A percentile compares a stretch with the other conserved stretches of the same genome.
These are phyloP conservation scores for Cenchrus purpureus DNA, from an alignment of 176 grass and related monocot species.

Conservation along the genomic window DNA sequence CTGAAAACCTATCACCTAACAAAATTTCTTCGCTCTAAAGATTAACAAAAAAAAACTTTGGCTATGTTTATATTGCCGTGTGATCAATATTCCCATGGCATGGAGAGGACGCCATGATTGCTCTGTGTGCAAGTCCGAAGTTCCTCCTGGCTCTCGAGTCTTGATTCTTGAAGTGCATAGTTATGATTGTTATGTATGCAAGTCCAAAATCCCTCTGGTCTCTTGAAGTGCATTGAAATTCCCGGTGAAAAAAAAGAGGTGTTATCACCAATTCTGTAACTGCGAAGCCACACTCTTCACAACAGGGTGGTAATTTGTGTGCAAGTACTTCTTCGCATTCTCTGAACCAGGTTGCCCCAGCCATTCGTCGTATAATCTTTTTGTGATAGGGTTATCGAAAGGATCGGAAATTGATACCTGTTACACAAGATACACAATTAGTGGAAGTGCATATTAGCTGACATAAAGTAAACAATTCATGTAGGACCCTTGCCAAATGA, in stretches of 20 bases:
- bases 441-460: slow-evolving; percentile 7
- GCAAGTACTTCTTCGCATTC: slow-evolving; percentile 79
- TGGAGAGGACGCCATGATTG: slow-evolving; percentile 7
- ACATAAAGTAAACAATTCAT: slow-evolving; percentile 17
- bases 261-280: slow-evolving; percentile 83
- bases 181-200: neutral
- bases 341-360: slow-evolving; percentile 86
- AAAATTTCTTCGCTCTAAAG: slow-evolving; percentile 55
- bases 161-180: slow-evolving; percentile 31
- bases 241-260: neutral
- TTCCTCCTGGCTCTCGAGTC: slow-evolving; percentile 11
- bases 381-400: slow-evolving; percentile 69
- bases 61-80: neutral
- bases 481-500: neutral
- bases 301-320: slow-evolving; percentile 82
- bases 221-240: slow-evolving; percentile 31
- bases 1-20: slow-evolving; percentile 49
- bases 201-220: slow-evolving; percentile 23
- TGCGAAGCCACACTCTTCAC: slow-evolving; percentile 86
- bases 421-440: slow-evolving; percentile 25
- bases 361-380: slow-evolving; percentile 85
- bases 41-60: neutral
- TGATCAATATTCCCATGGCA: slow-evolving; percentile 10
- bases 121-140: slow-evolving; percentile 1
- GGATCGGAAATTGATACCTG: slow-evolving; percentile 71